Evolutionary conservation across 352 stramenopile species (phyloP).

Genomic region (Phytophthora kernoviae): DNA sequence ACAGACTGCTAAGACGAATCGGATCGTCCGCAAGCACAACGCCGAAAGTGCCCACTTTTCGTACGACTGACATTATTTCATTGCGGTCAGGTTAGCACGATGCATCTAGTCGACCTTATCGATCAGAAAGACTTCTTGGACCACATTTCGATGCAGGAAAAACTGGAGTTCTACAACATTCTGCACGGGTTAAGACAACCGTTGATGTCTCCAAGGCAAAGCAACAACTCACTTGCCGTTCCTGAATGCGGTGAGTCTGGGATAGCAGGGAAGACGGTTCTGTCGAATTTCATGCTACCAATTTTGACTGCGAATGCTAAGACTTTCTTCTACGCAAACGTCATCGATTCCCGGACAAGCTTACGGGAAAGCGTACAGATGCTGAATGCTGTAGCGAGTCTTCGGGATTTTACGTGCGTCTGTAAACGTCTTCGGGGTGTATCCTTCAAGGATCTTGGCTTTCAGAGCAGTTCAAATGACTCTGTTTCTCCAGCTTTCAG

Average conservation of each 20-base stretch:
- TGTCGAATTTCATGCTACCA: slow-evolving; percentile 70
- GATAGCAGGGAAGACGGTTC: slow-evolving; percentile 28
- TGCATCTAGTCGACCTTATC: slow-evolving; percentile 67
- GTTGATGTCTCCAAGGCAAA: slow-evolving; percentile 14
- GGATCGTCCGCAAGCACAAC: slow-evolving; percentile 71
- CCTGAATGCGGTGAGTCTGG: neutral
- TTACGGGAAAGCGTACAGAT: slow-evolving; percentile 66
- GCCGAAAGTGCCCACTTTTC: slow-evolving; percentile 74
- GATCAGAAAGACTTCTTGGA: slow-evolving; percentile 71
- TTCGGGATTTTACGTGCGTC: slow-evolving; percentile 60
- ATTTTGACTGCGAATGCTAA: slow-evolving; percentile 64
- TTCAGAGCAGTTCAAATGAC: slow-evolving; percentile 40
- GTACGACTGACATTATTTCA: slow-evolving; percentile 68
- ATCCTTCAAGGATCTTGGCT: slow-evolving; percentile 53
- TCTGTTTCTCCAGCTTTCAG: neutral
- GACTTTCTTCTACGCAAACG: slow-evolving; percentile 69
- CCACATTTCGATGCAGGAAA: slow-evolving; percentile 47
- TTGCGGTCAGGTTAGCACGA: slow-evolving; percentile 62
- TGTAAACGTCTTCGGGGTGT: slow-evolving; percentile 59
- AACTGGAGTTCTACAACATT: slow-evolving; percentile 65
- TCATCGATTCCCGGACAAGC: slow-evolving; percentile 72
- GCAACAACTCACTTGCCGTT: slow-evolving; percentile 4
- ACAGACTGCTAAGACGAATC: slow-evolving; percentile 75
- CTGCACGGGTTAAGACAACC: slow-evolving; percentile 49
- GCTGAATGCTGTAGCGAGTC: slow-evolving; percentile 63